Conservation (phyloP, 1,284 basidiomycete species). For the Leccinum olivaceoglutinosum region DNA sequence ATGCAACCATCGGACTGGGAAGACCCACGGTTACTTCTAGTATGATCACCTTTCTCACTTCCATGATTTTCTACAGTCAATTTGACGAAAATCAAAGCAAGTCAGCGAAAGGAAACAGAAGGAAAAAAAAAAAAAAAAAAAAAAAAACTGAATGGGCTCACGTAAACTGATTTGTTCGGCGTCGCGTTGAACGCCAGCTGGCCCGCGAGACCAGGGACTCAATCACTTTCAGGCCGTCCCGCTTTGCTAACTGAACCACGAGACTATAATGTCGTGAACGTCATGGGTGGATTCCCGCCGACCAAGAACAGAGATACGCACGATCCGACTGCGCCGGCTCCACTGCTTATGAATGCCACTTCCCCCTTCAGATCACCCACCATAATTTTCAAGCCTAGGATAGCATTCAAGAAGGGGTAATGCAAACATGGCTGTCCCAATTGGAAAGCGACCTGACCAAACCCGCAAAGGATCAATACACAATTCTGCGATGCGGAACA, state of each 20-base stretch:
- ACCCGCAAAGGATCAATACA: neutral
- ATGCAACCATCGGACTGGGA: no score
- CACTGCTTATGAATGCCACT: slow-evolving; percentile 15
- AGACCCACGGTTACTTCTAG: no score
- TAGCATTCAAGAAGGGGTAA: neutral
- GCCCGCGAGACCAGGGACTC: slow-evolving; percentile 49
- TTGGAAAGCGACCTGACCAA: slow-evolving; percentile 9
- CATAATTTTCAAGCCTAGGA: slow-evolving; percentile 10
- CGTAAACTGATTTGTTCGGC: slow-evolving; percentile 83
- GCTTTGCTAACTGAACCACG: no score
- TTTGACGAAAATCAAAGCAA: no score
- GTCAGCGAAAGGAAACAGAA: no score
- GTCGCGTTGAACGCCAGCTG: slow-evolving; percentile 63
- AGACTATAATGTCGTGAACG: no score
- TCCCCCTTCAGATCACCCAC: slow-evolving; percentile 11
- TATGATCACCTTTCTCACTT: no score
- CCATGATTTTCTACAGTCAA: no score
- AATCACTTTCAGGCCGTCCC: no score
- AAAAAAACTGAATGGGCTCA: slow-evolving; percentile 33
- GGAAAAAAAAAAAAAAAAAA: no score
- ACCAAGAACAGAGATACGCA: slow-evolving; percentile 6
- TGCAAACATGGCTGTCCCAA: slow-evolving; percentile 11
- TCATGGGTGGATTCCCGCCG: no score
- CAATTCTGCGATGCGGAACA: neutral
- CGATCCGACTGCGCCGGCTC: slow-evolving; percentile 24